Evolutionary conservation across 306 rosid species (phyloP), one percentile per base, ranked within the genome.

Genomic region (Medicago arabica): DNA sequence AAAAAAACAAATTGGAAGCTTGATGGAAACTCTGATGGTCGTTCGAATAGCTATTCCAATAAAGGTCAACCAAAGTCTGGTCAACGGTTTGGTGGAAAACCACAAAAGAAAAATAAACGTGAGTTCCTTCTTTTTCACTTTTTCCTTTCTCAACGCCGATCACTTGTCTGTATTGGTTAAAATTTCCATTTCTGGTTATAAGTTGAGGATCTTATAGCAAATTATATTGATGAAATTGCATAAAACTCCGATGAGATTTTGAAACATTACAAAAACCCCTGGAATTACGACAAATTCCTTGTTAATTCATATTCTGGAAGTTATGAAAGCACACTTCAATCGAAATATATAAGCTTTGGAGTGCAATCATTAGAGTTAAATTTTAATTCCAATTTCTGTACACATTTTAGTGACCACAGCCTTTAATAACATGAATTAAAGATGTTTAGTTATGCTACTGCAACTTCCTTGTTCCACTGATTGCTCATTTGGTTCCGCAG

Each of bases 101-200:
- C 92, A 69, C 82, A 58, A 18, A 87, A 89, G 89, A 93, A 76
- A 76, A 44, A 18, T 66, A 91, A 88, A 76, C 67, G 97, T 91
- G 71, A 89, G 87, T 67, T 78, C 15, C 69, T 68, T 13, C 60
- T 14, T 55, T 55, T 18, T 67, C 62, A 17, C 13, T 21, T 11
- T 74, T 58, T 19, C 63, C 57, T 69, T 75, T 17, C 5, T 51
- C 69, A 16, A 25, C 21, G 13, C 36, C 3, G 15, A 40, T 38
- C 51, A 10, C 51, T 40, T 10, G 25, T 64, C 28, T 38, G 25
- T 40, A 57, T 63, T 40, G 34, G 59, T 65, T 68, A 31, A 39
- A 13, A 10, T 63, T 71, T 59, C 41, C 12, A 38, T 18, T 61
- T 79, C 61, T 51, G 64, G 16, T 40, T 31, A 65, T 16, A 72